Percentiles rank a stretch among this genome's conserved stretches.
Conservation (phyloP, 768 basidiomycete species). For the Mycena polygramma region DNA sequence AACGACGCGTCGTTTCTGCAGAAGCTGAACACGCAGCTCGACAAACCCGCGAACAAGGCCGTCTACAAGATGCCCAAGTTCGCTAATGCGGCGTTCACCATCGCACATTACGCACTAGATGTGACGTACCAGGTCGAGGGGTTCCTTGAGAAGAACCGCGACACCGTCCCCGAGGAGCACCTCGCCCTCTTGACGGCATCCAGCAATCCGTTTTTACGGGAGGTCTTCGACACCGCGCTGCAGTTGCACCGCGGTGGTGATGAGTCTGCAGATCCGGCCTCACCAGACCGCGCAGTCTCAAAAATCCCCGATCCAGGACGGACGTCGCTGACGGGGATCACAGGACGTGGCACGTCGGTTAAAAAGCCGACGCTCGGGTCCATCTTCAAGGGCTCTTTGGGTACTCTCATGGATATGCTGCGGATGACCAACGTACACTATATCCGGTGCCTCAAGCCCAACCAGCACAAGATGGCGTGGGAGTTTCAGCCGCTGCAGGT, state of each 20-base stretch:
- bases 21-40: constrained; percentile 90
- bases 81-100: constrained; percentile 96
- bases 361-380: constrained; percentile 39
- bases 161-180: constrained; percentile 99
- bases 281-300: constrained; percentile 80
- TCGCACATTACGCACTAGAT: constrained; percentile 97
- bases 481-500: constrained; percentile 96
- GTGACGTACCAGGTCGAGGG: constrained; percentile 99
- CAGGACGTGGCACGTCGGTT: constrained; percentile 33
- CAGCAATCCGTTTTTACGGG: constrained; percentile 92
- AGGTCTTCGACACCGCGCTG: constrained; percentile 94
- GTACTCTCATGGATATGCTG: constrained; percentile 91
- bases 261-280: constrained; percentile 71
- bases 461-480: constrained; percentile 96
- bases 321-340: constrained; percentile 47
- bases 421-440: constrained; percentile 98
- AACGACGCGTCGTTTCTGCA: constrained; percentile 93
- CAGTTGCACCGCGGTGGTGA: constrained; percentile 79
- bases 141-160: constrained; percentile 98
- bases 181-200: constrained; percentile 88
- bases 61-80: constrained; percentile 99
- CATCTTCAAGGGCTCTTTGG: constrained; percentile 37
- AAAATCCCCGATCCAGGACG: constrained; percentile 69
- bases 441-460: constrained; percentile 99
- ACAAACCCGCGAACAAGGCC: constrained; percentile 85